A percentile compares a stretch with the other conserved stretches of the same genome.
Conservation (phyloP, 345 rosid genomes). For the Eucalyptus decipiens region DNA sequence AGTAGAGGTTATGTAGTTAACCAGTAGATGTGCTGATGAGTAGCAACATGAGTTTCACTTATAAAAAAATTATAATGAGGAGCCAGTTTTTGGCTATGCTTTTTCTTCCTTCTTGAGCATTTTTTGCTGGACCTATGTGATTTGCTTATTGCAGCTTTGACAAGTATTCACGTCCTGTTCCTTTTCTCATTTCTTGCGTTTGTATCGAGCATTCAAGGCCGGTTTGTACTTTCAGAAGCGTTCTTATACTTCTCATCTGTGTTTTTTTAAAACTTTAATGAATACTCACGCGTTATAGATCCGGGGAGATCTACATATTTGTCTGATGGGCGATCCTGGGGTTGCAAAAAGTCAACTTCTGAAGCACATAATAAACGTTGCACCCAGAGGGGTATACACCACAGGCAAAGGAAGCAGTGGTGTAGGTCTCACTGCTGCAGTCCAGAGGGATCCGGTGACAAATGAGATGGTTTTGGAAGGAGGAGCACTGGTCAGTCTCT, state of each 20-base stretch:
- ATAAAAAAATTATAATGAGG: neutral
- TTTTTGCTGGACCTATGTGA: neutral
- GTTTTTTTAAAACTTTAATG: neutral
- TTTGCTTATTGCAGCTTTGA: neutral
- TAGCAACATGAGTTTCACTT: neutral
- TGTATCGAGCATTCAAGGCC: neutral
- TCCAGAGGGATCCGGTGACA: slow-evolving; percentile 91
- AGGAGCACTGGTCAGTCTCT: slow-evolving; percentile 80
- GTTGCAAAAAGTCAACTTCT: slow-evolving; percentile 99
- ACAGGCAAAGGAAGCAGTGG: slow-evolving; percentile 99
- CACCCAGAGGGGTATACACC: slow-evolving; percentile 92
- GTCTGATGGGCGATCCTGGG: slow-evolving; percentile 99
- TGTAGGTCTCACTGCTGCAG: slow-evolving; percentile 98
- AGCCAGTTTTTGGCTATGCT: neutral
- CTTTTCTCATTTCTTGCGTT: neutral
- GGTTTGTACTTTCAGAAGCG: neutral
- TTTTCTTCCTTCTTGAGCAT: neutral
- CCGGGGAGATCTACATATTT: slow-evolving; percentile 91
- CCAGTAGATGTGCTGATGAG: neutral
- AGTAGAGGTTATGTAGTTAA: neutral
- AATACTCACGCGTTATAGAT: slow-evolving; percentile 38
- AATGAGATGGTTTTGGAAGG: slow-evolving; percentile 99
- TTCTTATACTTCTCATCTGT: neutral
- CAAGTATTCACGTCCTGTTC: neutral
- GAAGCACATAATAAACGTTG: slow-evolving; percentile 93